Base-by-base conservation (phyloP, 768 basidiomycete genomes). In the Amanita jacksonii region DNA sequence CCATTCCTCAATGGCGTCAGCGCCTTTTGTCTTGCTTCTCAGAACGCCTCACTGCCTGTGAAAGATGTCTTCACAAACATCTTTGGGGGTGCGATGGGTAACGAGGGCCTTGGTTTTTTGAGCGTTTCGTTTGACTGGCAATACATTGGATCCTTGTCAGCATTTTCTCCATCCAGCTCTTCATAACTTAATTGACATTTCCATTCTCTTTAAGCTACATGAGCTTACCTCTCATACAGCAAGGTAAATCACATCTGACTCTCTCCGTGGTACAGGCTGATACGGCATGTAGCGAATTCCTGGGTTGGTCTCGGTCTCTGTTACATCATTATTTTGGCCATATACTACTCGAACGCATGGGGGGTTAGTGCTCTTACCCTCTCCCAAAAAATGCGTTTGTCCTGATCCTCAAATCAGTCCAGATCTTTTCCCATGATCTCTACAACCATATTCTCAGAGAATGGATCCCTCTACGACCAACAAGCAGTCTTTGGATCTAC, bases 41-140 rank as follows among this genome's bases (percentile, higher is more conserved):
- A 75, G 51, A 62, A 63, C 27, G 65, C 67, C 1, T 62, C 69
- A 2, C 57, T 66, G 33, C 64, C 52, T 5, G 65, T 72, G 4
- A 60, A 66, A 22, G 60, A 76, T 47, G 54, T 73, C 12, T 69
- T 81, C 52, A 80, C 78, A 3, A 74, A 77, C 41, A 51, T 85
- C 0, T 83, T 85, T 47, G 83, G 83, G 22, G 83, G 83, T 4
- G 62, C 73, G 2, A 66, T 74, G 27, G 79, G 71, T 22, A 85
- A 84, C 51, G 81, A 85, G 56, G 81, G 80, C 0, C 63, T 84
- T 31, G 81, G 81, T 0, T 52, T 83, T 15, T 44, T 77, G 31
- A 74, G 72, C 25, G 46, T 84, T 32, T 74, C 75, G n/a, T 70
- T 83, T 36, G 81, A 83, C 51, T 85, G 78, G 78, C 76, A 79